Percentiles rank a stretch among this genome's conserved stretches.
Conservation (phyloP, 352 stramenopile genomes). For the Globisporangium barbulae region DNA sequence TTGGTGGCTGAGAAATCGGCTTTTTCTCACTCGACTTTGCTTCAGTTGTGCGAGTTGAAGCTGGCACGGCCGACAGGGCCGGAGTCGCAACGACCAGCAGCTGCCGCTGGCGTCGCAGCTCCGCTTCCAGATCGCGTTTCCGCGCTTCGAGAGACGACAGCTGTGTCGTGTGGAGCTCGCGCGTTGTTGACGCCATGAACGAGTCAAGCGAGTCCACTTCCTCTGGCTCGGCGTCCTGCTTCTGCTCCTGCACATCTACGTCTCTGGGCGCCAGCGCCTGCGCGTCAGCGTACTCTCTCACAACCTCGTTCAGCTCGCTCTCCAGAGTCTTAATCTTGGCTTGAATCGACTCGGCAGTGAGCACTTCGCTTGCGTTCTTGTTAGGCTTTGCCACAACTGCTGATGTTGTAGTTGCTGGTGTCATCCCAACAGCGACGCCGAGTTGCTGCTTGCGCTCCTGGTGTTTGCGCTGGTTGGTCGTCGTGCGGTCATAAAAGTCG, state of each 20-base stretch:
- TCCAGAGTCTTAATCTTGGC: conserved; percentile 38
- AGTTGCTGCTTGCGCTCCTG: conserved; percentile 29
- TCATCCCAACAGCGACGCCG: background rate
- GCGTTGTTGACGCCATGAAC: conserved; percentile 60
- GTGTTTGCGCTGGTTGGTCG: conserved; percentile 50
- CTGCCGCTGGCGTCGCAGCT: conserved; percentile 46
- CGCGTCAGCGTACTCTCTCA: conserved; percentile 21
- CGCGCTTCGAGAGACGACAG: conserved; percentile 22
- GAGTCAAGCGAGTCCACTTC: conserved; percentile 54
- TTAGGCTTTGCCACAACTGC: background rate
- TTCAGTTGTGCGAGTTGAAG: background rate
- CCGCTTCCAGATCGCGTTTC: conserved; percentile 29
- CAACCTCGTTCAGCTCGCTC: conserved; percentile 28
- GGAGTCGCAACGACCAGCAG: conserved; percentile 52
- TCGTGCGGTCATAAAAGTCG: conserved; percentile 77
- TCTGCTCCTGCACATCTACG: conserved; percentile 13
- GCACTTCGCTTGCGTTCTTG: conserved; percentile 20
- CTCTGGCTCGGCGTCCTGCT: conserved; percentile 21
- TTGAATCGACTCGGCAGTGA: conserved; percentile 59
- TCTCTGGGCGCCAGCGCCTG: background rate
- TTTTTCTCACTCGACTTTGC: background rate
- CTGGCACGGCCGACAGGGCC: conserved; percentile 25
- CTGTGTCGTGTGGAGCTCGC: conserved; percentile 41
- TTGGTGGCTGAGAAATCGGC: background rate
- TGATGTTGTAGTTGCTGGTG: background rate